These are phyloP conservation scores for Chaetoceros tenuissimus DNA, from an alignment of 108 stramenopile genomes.

Conservation along the genomic window DNA sequence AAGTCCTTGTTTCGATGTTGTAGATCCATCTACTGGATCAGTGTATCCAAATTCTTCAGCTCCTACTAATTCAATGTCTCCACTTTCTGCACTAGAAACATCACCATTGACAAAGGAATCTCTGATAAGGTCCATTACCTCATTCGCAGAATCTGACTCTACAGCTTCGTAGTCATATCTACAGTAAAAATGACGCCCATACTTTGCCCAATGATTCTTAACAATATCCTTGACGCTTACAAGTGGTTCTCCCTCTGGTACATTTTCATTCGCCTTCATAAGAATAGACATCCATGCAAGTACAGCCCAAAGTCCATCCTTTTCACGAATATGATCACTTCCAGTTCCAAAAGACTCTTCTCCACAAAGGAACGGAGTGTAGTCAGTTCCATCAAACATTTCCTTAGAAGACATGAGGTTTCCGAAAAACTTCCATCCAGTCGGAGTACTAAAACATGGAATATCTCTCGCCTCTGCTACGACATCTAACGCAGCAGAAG, in stretches of 20 bases:
- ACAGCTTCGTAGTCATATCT: slow-evolving; percentile 99
- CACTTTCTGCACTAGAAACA: slow-evolving; percentile 20
- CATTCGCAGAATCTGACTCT: slow-evolving; percentile 75
- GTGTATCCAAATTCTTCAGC: slow-evolving; percentile 81
- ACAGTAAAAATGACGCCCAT: slow-evolving; percentile 96
- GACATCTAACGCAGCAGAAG: slow-evolving; percentile 94
- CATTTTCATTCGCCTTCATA: slow-evolving; percentile 80
- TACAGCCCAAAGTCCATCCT: slow-evolving; percentile 99
- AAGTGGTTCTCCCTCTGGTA: slow-evolving; percentile 38
- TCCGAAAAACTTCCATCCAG: slow-evolving; percentile 99
- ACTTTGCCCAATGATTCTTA: slow-evolving; percentile 85
- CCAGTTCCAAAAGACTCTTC: slow-evolving; percentile 99
- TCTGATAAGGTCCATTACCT: slow-evolving; percentile 82
- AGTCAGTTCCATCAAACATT: slow-evolving; percentile 74
- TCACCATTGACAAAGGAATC: slow-evolving; percentile 51
- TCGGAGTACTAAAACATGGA: slow-evolving; percentile 92
- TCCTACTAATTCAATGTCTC: slow-evolving; percentile 45
- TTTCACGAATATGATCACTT: slow-evolving; percentile 96
- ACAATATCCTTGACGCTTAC: slow-evolving; percentile 89
- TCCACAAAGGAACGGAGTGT: slow-evolving; percentile 96
- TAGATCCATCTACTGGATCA: slow-evolving; percentile 93
- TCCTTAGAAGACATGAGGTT: slow-evolving; percentile 97
- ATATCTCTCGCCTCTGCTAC: slow-evolving; percentile 81
- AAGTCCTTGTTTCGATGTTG: slow-evolving; percentile 86
- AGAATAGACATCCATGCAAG: slow-evolving; percentile 97